Conservation (phyloP, 305 asterid species). For the Ruellia speciosa region DNA sequence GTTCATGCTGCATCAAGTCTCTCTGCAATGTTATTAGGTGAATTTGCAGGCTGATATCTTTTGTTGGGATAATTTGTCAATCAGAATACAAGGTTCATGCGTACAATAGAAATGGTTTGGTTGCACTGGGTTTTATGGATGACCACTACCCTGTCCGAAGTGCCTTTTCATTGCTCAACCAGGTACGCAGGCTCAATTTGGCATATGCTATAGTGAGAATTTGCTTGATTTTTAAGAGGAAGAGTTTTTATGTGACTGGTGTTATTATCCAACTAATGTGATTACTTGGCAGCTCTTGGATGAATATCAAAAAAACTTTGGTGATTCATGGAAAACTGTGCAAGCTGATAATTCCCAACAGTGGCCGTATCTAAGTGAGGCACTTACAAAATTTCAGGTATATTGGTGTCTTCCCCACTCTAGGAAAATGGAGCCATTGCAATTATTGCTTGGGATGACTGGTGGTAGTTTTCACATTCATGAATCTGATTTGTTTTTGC, state of each 20-base stretch:
- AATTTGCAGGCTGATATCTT: slow-evolving; percentile 9
- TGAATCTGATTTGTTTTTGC: slow-evolving; percentile 9
- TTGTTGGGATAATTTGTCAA: slow-evolving; percentile 9
- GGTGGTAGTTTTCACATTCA: not conserved
- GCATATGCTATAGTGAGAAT: slow-evolving; percentile 2
- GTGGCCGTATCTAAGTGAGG: slow-evolving; percentile 71
- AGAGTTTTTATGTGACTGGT: not conserved
- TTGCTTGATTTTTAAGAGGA: slow-evolving; percentile 2
- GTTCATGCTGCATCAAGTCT: not conserved
- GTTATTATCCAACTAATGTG: slow-evolving; percentile 10
- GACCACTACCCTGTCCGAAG: slow-evolving; percentile 88
- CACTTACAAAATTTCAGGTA: slow-evolving; percentile 80
- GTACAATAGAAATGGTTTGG: slow-evolving; percentile 65
- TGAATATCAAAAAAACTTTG: slow-evolving; percentile 72
- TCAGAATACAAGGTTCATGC: slow-evolving; percentile 86
- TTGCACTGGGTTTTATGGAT: slow-evolving; percentile 85
- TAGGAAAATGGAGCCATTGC: not conserved
- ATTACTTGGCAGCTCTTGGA: slow-evolving; percentile 58
- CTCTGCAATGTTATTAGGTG: not conserved
- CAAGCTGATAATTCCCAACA: slow-evolving; percentile 53
- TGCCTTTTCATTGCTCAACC: slow-evolving; percentile 79
- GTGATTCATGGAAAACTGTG: slow-evolving; percentile 69
- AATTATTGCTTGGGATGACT: slow-evolving; percentile 1
- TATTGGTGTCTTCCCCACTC: slow-evolving; percentile 3
- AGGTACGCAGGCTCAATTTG: slow-evolving; percentile 39